Conservation (phyloP, 108 stramenopile species). For the Chaetoceros tenuissimus region DNA sequence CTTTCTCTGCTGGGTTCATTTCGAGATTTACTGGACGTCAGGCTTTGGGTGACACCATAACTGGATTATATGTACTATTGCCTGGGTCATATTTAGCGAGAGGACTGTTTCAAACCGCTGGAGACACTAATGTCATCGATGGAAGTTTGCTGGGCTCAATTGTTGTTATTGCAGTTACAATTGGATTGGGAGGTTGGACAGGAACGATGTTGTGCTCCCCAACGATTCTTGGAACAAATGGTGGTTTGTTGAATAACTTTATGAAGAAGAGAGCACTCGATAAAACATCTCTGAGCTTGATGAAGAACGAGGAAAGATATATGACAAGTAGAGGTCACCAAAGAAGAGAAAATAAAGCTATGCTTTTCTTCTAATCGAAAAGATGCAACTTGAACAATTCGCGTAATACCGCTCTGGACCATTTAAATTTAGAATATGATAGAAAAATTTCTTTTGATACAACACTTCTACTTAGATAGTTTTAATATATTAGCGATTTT, state of each 20-base stretch:
- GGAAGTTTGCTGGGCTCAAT: background rate
- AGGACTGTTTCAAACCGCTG: constrained; percentile 5
- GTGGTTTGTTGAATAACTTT: background rate
- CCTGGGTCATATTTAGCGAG: constrained; percentile 19
- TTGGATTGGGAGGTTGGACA: constrained; percentile 23
- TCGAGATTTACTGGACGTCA: constrained; percentile 22
- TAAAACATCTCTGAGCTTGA: background rate
- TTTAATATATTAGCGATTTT: no score
- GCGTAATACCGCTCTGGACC: no score
- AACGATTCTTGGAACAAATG: constrained; percentile 14
- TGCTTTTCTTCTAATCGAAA: background rate
- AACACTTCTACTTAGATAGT: no score
- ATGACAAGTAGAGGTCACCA: background rate
- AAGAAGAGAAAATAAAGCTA: no score
- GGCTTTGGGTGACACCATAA: constrained; percentile 17
- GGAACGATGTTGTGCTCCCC: constrained; percentile 20
- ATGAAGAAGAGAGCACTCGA: background rate
- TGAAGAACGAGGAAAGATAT: background rate
- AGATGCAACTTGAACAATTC: no score
- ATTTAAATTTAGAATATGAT: no score
- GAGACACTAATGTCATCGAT: background rate
- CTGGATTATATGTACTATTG: constrained; percentile 16
- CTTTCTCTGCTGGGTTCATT: constrained; percentile 16
- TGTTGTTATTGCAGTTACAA: constrained; percentile 10
- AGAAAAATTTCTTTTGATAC: no score